These are phyloP conservation scores for Dendrobium nobile DNA, from an alignment of 106 monocot species.

Conservation along the genomic window DNA sequence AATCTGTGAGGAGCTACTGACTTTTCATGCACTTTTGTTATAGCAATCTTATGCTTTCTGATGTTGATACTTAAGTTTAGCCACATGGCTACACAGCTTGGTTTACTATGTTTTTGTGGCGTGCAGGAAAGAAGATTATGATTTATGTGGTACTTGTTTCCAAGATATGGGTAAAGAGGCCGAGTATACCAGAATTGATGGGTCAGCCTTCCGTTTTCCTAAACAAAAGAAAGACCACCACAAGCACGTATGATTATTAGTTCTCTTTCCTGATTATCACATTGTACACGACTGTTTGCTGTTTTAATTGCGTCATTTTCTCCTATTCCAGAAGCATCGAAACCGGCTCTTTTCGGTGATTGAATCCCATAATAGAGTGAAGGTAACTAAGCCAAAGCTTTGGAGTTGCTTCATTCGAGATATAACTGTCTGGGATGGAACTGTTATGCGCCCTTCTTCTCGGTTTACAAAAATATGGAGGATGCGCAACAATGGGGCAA, in stretches of 20 bases:
- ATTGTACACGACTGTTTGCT: not conserved
- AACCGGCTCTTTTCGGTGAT: not conserved
- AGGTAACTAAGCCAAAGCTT: slow-evolving; percentile 29
- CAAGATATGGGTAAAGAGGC: slow-evolving; percentile 9
- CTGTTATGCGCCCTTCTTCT: slow-evolving; percentile 46
- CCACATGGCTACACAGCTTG: not conserved
- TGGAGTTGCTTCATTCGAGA: slow-evolving; percentile 66
- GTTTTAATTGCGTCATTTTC: not conserved
- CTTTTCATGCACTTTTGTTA: not conserved
- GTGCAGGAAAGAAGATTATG: slow-evolving; percentile 19
- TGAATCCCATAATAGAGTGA: slow-evolving; percentile 11
- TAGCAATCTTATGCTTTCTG: not conserved
- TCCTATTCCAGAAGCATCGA: slow-evolving; percentile 12
- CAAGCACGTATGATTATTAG: slow-evolving; percentile 17
- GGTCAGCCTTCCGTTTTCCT: slow-evolving; percentile 6
- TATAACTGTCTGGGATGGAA: slow-evolving; percentile 78
- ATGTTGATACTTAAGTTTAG: not conserved
- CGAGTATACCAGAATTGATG: slow-evolving; percentile 19
- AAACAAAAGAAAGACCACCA: slow-evolving; percentile 17
- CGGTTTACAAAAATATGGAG: slow-evolving; percentile 91
- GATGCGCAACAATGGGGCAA: slow-evolving; percentile 72
- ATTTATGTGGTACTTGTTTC: slow-evolving; percentile 17
- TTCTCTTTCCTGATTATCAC: not conserved
- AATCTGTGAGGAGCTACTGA: slow-evolving; percentile 48
- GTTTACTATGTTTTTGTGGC: not conserved